Evolutionary conservation across 2,329 filamentous ascomycete species (phyloP).

Genomic region (Colletotrichum graminicola): DNA sequence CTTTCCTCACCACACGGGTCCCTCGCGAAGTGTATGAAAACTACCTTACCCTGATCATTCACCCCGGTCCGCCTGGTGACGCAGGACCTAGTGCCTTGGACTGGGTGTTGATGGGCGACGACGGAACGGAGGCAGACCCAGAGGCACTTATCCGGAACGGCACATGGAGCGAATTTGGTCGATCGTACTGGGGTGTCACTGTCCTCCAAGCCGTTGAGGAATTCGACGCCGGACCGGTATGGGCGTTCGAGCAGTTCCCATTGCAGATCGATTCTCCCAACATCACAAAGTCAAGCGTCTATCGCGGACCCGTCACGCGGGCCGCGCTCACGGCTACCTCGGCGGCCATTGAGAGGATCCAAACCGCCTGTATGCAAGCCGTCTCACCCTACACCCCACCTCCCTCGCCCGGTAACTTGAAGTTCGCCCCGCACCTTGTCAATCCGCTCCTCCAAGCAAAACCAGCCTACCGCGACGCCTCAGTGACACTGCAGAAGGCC

Average conservation of each 20-base stretch:
- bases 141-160: constrained; percentile 47
- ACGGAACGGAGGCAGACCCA: constrained; percentile 51
- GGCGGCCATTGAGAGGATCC: constrained; percentile 53
- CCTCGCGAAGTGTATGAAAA: constrained; percentile 53
- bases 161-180: constrained; percentile 47
- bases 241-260: constrained; percentile 58
- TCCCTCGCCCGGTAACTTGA: constrained; percentile 36
- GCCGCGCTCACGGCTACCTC: constrained; percentile 54
- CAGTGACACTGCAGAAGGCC: constrained; percentile 50
- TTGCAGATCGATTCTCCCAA: constrained; percentile 55
- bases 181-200: constrained; percentile 57
- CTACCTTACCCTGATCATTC: constrained; percentile 55
- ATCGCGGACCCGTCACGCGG: constrained; percentile 54
- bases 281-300: constrained; percentile 56
- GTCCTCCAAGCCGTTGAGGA: constrained; percentile 55
- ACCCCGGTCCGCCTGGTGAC: constrained; percentile 57
- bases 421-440: constrained; percentile 36
- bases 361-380: constrained; percentile 22
- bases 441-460: constrained; percentile 40
- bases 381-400: constrained; percentile 38
- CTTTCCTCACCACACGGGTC: constrained; percentile 55
- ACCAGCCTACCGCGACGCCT: constrained; percentile 43
- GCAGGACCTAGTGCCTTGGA: constrained; percentile 57
- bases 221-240: constrained; percentile 58
- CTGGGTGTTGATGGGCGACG: constrained; percentile 58